A percentile compares a stretch with the other conserved stretches of the same genome.
Conservation (phyloP, 495 filamentous ascomycete genomes). For the Aspergillus kassunensis region DNA sequence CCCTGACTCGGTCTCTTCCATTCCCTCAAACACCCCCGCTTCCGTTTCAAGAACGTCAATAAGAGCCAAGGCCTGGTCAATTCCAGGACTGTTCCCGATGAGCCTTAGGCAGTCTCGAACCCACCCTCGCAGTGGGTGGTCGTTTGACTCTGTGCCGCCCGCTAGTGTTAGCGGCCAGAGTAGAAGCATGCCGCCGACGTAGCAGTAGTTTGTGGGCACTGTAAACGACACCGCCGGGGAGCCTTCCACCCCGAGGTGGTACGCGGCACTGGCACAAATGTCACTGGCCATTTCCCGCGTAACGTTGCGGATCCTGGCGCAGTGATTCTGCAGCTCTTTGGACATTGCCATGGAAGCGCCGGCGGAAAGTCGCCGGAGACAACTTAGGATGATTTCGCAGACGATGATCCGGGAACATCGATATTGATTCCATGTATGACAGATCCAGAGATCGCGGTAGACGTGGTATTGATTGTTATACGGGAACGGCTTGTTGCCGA, state of each 20-base stretch:
- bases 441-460: conserved; percentile 55
- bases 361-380: conserved; percentile 16
- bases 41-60: conserved; percentile 34
- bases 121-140: conserved; percentile 39
- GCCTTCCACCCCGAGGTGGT: conserved; percentile 28
- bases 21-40: conserved; percentile 25
- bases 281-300: conserved; percentile 39
- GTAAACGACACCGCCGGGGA: conserved; percentile 7
- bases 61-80: conserved; percentile 46
- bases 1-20: conserved; percentile 10
- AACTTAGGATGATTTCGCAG: conserved; percentile 47
- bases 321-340: conserved; percentile 30
- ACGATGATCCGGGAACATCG: conserved; percentile 57
- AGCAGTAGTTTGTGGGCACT: conserved; percentile 22
- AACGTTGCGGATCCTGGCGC: conserved; percentile 29
- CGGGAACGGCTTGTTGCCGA: conserved; percentile 22
- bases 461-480: conserved; percentile 58
- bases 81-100: conserved; percentile 44
- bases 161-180: conserved; percentile 48
- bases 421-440: conserved; percentile 59
- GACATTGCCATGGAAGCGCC: conserved; percentile 15
- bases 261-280: conserved; percentile 45
- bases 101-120: conserved; percentile 35
- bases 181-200: conserved; percentile 40
- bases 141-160: conserved; percentile 31